Conservation (phyloP, 176 grass and related monocot species). For the Melocanna baccifera region DNA sequence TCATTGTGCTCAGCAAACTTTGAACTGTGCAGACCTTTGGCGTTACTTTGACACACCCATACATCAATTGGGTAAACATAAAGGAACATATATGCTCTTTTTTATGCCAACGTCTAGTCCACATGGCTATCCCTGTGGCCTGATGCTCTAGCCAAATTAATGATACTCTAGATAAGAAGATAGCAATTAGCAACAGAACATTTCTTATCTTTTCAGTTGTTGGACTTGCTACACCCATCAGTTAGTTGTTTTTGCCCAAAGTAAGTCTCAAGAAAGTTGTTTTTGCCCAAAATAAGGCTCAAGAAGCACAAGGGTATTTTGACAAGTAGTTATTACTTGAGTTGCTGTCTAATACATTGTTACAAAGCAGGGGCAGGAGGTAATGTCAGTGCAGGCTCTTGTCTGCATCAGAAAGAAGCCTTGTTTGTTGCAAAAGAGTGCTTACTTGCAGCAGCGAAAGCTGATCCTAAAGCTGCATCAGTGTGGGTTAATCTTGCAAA, state of each 20-base stretch:
- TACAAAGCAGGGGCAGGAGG: conserved; percentile 58
- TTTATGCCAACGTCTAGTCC: not conserved
- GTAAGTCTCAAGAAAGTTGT: not conserved
- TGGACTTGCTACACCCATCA: not conserved
- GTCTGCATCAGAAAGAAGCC: conserved; percentile 70
- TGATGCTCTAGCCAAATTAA: not conserved
- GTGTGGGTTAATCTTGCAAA: conserved; percentile 96
- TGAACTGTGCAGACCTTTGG: not conserved
- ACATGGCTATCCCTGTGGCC: not conserved
- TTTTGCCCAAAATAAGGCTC: not conserved
- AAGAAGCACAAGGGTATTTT: not conserved
- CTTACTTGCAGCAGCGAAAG: conserved; percentile 67
- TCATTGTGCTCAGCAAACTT: not conserved
- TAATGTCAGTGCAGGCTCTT: conserved; percentile 46
- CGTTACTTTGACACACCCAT: not conserved
- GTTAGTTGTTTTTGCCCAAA: not conserved
- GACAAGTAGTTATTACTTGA: conserved; percentile 10
- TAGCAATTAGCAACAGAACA: not conserved
- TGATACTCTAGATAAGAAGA: not conserved
- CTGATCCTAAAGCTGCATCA: conserved; percentile 73
- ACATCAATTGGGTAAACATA: conserved; percentile 4
- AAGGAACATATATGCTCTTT: not conserved
- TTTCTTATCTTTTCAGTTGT: not conserved
- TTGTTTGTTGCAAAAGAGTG: conserved; percentile 86
- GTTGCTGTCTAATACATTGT: conserved; percentile 19